These are phyloP conservation scores for Candida montana DNA, from an alignment of 805 yeast species.

Conservation along the genomic window DNA sequence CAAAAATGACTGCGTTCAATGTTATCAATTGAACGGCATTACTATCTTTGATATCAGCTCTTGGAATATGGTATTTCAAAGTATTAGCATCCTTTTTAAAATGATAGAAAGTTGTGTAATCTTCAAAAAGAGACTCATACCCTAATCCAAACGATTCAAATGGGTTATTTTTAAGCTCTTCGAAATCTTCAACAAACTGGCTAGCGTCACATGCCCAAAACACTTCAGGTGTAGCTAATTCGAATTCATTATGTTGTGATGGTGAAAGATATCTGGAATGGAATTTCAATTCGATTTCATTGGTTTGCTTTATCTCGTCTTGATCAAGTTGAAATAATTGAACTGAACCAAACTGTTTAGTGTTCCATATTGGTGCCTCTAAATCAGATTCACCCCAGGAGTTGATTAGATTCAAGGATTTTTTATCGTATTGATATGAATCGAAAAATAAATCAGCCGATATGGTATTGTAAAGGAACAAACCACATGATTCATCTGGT, in stretches of 20 bases:
- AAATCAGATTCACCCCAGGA: conserved; percentile 53
- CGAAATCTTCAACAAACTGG: conserved; percentile 19
- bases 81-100: conserved; percentile 13
- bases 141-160: conserved; percentile 38
- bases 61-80: conserved; percentile 35
- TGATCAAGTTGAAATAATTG: conserved; percentile 32
- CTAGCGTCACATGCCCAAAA: conserved; percentile 47
- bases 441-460: conserved; percentile 49
- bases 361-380: conserved; percentile 49
- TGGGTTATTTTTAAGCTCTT: conserved; percentile 27
- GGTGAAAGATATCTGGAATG: conserved; percentile 51
- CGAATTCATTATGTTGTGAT: conserved; percentile 15
- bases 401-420: conserved; percentile 28
- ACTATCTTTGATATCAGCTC: conserved; percentile 30
- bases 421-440: conserved; percentile 42
- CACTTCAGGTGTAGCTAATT: conserved; percentile 33
- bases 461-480: conserved; percentile 37
- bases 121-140: conserved; percentile 41
- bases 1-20: conserved; percentile 28
- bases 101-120: conserved; percentile 38
- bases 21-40: conserved; percentile 32
- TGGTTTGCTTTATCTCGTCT: conserved; percentile 7
- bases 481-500: conserved; percentile 31
- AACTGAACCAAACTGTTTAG: conserved; percentile 41
- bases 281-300: conserved; percentile 34